phyloP scores from a whole-genome alignment of 352 stramenopile genomes.

The Globisporangium parvum region DNA sequence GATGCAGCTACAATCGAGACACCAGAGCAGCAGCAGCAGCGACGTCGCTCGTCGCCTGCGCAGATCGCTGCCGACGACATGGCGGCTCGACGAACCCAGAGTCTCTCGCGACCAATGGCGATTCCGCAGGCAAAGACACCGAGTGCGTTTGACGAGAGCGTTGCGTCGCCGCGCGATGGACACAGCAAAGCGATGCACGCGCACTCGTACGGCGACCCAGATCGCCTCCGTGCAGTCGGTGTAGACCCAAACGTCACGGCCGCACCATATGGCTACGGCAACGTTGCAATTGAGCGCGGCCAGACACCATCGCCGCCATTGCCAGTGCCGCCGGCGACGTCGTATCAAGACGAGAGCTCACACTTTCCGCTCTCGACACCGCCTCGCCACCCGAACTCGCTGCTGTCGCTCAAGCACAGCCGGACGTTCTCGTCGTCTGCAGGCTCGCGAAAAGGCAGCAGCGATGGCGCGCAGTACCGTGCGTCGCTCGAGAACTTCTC shows the following conservation, averaged over 20 bases:
- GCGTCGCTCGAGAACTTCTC: conserved; percentile 68
- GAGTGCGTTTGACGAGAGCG: conserved; percentile 21
- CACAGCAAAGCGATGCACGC: conserved; percentile 37
- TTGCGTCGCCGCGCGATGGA: conserved; percentile 13
- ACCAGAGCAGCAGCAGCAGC: background rate
- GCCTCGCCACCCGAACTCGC: conserved; percentile 57
- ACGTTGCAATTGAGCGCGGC: conserved; percentile 53
- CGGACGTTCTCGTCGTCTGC: conserved; percentile 26
- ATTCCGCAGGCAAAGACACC: conserved; percentile 56
- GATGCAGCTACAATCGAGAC: too few species aligned
- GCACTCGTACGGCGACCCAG: conserved; percentile 66
- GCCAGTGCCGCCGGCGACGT: conserved; percentile 13
- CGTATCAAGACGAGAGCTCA: conserved; percentile 31
- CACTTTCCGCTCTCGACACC: conserved; percentile 58
- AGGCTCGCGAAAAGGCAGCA: conserved; percentile 9
- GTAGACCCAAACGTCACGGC: conserved; percentile 62
- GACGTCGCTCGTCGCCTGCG: conserved; percentile 14
- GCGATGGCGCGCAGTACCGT: conserved; percentile 24
- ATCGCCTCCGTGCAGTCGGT: conserved; percentile 31
- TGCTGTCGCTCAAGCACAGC: conserved; percentile 35
- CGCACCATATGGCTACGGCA: conserved; percentile 71
- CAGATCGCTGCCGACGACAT: conserved; percentile 13
- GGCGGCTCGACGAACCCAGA: conserved; percentile 21
- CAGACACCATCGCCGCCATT: conserved; percentile 9
- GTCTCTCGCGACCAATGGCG: conserved; percentile 72